phyloP scores from a whole-genome alignment of 306 rosid genomes.

The Trifolium subterraneum region DNA sequence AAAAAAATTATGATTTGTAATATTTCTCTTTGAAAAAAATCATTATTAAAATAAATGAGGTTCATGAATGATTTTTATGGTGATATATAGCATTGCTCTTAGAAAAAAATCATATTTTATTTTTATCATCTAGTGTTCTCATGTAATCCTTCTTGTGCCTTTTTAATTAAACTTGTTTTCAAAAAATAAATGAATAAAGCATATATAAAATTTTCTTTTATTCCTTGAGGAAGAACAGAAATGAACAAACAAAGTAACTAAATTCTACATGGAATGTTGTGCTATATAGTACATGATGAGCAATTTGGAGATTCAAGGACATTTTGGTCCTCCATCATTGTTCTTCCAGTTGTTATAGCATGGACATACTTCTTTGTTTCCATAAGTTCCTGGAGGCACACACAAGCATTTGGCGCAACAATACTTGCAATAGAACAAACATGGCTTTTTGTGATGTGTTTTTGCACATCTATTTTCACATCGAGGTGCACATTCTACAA shows the following conservation, averaged over 20 bases:
- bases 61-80: too few relatives aligned
- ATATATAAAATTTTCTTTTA: not conserved
- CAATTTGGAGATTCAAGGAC: slow-evolving; percentile 50
- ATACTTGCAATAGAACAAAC: slow-evolving; percentile 69
- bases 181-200: too few relatives aligned
- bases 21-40: too few relatives aligned
- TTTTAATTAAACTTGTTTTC: too few relatives aligned
- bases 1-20: too few relatives aligned
- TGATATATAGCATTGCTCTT: too few relatives aligned
- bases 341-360: slow-evolving; percentile 81
- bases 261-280: not conserved
- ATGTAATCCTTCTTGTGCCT: too few relatives aligned
- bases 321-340: slow-evolving; percentile 73
- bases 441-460: slow-evolving; percentile 69
- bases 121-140: too few relatives aligned
- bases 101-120: too few relatives aligned
- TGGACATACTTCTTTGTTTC: slow-evolving; percentile 73
- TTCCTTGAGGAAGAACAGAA: not conserved
- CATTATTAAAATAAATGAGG: too few relatives aligned
- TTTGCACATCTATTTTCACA: slow-evolving; percentile 65
- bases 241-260: not conserved
- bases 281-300: not conserved
- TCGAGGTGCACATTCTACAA: slow-evolving; percentile 62
- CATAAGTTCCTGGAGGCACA: slow-evolving; percentile 78
- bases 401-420: slow-evolving; percentile 72